phyloP scores from a whole-genome alignment of 768 basidiomycete species.

The Chlorophyllum brunneum region DNA sequence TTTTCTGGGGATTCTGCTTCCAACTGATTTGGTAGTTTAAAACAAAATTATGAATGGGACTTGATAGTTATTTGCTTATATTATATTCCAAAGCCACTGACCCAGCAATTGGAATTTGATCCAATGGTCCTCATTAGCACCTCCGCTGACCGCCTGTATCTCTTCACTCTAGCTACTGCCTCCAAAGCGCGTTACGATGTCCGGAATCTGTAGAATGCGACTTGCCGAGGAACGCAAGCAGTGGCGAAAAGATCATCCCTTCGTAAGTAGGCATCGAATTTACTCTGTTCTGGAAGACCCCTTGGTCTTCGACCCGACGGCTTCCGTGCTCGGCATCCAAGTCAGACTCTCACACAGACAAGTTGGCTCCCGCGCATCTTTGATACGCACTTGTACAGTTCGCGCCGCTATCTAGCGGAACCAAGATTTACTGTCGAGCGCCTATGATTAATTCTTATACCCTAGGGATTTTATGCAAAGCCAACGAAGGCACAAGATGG shows the following conservation, averaged over 20 bases:
- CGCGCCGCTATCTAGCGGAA: neutral
- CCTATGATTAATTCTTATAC: neutral
- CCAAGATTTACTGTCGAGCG: neutral
- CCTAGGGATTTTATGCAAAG: slow-evolving; percentile 94
- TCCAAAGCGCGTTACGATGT: slow-evolving; percentile 44
- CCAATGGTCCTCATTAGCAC: too few species aligned
- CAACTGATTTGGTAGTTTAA: too few species aligned
- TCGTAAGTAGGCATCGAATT: slow-evolving; percentile 53
- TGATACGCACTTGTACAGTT: neutral
- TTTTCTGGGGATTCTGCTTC: too few species aligned
- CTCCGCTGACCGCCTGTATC: too few species aligned
- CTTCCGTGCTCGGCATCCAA: neutral
- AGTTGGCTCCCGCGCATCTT: neutral
- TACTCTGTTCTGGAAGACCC: neutral
- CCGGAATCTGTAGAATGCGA: slow-evolving; percentile 90
- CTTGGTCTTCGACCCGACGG: neutral
- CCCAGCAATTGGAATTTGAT: too few species aligned
- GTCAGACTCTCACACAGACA: neutral
- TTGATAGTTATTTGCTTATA: neutral
- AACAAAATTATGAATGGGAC: neutral
- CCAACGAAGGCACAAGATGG: slow-evolving; percentile 89
- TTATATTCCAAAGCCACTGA: slow-evolving; percentile 10
- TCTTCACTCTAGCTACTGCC: too few species aligned
- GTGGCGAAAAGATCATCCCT: slow-evolving; percentile 99
- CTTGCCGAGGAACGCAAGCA: slow-evolving; percentile 97